Evolutionary conservation across 768 basidiomycete species (phyloP), one percentile per base, ranked within the genome.

Genomic region (Stropharia rugosoannulata): DNA sequence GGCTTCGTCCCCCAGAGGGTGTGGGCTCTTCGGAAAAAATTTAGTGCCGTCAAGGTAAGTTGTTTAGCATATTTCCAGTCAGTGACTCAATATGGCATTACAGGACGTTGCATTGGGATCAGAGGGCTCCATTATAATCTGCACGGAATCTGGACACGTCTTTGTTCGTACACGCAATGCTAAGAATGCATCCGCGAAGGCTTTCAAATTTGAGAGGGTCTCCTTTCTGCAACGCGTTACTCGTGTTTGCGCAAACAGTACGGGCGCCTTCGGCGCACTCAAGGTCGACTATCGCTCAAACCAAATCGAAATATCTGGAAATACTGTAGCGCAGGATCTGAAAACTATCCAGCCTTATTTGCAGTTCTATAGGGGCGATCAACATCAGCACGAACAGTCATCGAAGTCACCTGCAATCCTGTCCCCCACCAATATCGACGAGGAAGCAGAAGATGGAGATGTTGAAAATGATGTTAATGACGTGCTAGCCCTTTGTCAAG

Each of bases 111-210:
- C 93, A 0, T 76, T 98, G 12, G 93, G 93, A 16, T 76, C 85
- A 1, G 94, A 97, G 59, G 93, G 95, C 4, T 83, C 89, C 13
- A 82, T 97, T 64, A 87, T 97, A 66, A 80, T 98, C 44, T 97
- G 93, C 72, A 98, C 96, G 1, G 85, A 90, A 59, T 95, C 96
- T 4, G 96, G 96, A 0, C 95, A 98, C 63, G 95, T 96, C 32
- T 98, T 89, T 65, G 80, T 95, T 19, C 88, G 95, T 19, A 79
- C 85, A 16, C 82, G 93, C 25, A 83, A 73, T 55, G 57, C 68
- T 5, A 74, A 71, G 56, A 61, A 56, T 58, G 66, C 54, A 1
- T 59, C 61, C 19, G 68, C 63, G 22, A 88, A 87, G 66, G 66
- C 81, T 1, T 81, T 82, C 75, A 94, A 88, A 72, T 96, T 94